A percentile compares a stretch with the other conserved stretches of the same genome.
These are phyloP conservation scores for Otatea glauca DNA, from an alignment of 176 grass and related monocot species.

Conservation along the genomic window DNA sequence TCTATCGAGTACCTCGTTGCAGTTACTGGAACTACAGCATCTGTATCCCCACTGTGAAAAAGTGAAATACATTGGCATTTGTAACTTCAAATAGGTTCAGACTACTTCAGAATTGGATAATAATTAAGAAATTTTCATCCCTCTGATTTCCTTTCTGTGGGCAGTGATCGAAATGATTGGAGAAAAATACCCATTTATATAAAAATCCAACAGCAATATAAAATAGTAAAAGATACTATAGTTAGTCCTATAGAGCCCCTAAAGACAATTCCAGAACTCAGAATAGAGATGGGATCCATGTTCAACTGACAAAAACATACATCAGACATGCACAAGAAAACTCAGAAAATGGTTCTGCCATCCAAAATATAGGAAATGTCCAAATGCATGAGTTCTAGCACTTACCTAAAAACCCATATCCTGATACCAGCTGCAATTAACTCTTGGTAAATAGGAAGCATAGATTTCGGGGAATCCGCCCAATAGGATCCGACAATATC, in stretches of 20 bases:
- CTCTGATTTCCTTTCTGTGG: neutral
- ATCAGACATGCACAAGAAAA: neutral
- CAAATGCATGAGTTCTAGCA: neutral
- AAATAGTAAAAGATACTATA: neutral
- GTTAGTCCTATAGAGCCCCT: neutral
- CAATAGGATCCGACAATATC: slow-evolving; percentile 79
- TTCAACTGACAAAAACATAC: slow-evolving; percentile 10
- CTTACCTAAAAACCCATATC: slow-evolving; percentile 97
- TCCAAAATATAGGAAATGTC: slow-evolving; percentile 36
- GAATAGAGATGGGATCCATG: neutral
- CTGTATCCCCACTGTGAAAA: slow-evolving; percentile 77
- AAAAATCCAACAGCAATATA: neutral
- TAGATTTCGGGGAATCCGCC: slow-evolving; percentile 92
- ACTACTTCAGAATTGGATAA: neutral
- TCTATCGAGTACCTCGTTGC: slow-evolving; percentile 92
- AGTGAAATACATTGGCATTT: slow-evolving; percentile 2
- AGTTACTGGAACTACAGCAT: slow-evolving; percentile 96
- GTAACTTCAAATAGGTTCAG: neutral
- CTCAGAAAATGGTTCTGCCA: neutral
- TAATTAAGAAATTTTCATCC: neutral
- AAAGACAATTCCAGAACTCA: neutral
- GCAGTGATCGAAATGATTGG: neutral
- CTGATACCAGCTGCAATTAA: slow-evolving; percentile 83
- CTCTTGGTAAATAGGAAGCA: slow-evolving; percentile 96
- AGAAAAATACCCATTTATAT: neutral